These are phyloP conservation scores for Cercis canadensis DNA, from an alignment of 306 rosid genomes.

Conservation along the genomic window DNA sequence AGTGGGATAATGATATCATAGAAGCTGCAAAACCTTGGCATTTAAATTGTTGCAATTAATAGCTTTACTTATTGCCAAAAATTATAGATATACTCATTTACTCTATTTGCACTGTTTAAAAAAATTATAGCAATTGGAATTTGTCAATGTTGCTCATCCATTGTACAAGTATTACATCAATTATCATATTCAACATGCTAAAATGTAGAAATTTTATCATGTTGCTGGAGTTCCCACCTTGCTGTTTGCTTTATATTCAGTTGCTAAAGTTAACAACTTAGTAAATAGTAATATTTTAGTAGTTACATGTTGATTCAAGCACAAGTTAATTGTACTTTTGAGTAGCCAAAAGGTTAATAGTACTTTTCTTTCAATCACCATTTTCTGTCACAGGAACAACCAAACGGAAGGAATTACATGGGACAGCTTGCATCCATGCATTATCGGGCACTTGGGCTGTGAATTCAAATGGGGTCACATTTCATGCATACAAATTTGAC, in stretches of 20 bases:
- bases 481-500: conserved; percentile 67
- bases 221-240: no score
- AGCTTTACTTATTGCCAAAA: no score
- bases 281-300: conserved; percentile 9
- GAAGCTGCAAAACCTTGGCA: neutral
- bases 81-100: no score
- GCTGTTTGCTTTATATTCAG: neutral
- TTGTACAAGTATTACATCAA: no score
- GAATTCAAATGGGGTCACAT: conserved; percentile 46
- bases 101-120: no score
- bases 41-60: neutral
- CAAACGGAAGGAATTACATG: conserved; percentile 73
- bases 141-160: no score
- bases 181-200: no score
- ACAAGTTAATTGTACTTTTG: no score
- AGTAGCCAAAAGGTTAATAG: neutral
- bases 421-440: conserved; percentile 51
- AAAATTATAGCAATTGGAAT: no score
- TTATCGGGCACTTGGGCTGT: conserved; percentile 67
- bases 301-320: neutral
- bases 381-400: conserved; percentile 58
- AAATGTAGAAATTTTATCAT: no score
- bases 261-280: neutral
- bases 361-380: neutral
- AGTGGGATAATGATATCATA: neutral